These are phyloP conservation scores for Dioszegia aurantiaca DNA, from an alignment of 768 basidiomycete genomes.

Conservation along the genomic window DNA sequence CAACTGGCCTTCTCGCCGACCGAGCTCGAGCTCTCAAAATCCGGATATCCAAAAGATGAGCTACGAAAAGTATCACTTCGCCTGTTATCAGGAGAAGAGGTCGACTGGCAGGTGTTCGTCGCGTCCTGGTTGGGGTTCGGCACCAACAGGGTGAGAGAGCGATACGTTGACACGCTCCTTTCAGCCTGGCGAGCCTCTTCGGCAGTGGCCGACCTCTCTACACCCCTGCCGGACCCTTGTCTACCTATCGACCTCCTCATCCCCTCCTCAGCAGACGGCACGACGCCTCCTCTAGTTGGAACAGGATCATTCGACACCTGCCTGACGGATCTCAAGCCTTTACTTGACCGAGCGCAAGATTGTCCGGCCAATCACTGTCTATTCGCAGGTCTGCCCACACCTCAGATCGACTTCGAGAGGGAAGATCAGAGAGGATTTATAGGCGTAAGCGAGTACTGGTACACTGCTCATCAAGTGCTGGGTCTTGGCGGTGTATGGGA, in stretches of 20 bases:
- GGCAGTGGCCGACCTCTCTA: conserved; percentile 7
- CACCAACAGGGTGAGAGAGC: conserved; percentile 91
- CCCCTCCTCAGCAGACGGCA: conserved; percentile 54
- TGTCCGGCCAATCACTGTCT: conserved; percentile 75
- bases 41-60: conserved; percentile 58
- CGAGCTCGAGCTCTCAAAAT: conserved; percentile 55
- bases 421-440: conserved; percentile 66
- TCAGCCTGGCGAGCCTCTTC: conserved; percentile 58
- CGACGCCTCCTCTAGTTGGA: conserved; percentile 64
- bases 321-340: conserved; percentile 65
- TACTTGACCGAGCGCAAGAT: conserved; percentile 78
- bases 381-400: conserved; percentile 91
- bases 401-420: conserved; percentile 80
- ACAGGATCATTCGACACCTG: conserved; percentile 90
- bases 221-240: conserved; percentile 74
- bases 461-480: conserved; percentile 95
- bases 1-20: conserved; percentile 97
- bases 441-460: conserved; percentile 98
- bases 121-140: conserved; percentile 99
- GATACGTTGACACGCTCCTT: conserved; percentile 74
- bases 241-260: conserved; percentile 73
- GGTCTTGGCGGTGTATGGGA: conserved; percentile 93
- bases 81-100: conserved; percentile 76
- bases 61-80: conserved; percentile 78
- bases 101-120: conserved; percentile 89